Evolutionary conservation across 1,139 yeast genomes (phyloP).

Genomic region (Meyerozyma elateridarum): DNA sequence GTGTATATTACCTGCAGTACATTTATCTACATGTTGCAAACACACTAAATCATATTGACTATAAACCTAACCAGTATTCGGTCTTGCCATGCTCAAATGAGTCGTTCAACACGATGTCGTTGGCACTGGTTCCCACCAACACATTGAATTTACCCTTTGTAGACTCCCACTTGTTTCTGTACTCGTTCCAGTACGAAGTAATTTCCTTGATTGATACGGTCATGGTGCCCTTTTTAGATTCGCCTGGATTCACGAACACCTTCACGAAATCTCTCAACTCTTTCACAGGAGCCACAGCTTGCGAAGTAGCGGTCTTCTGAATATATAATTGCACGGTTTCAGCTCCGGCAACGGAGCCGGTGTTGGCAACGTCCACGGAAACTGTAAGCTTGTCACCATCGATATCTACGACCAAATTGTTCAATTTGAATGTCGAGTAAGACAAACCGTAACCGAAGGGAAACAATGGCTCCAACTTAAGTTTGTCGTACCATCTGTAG

Average conservation of each 20-base stretch:
- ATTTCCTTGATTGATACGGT: slow-evolving; percentile 44
- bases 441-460: slow-evolving; percentile 26
- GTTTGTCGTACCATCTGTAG: slow-evolving; percentile 23
- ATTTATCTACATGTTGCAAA: no score
- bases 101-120: slow-evolving; percentile 15
- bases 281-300: slow-evolving; percentile 47
- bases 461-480: slow-evolving; percentile 15
- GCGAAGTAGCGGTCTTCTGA: slow-evolving; percentile 30
- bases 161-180: slow-evolving; percentile 44
- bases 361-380: slow-evolving; percentile 37
- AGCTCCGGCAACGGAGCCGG: slow-evolving; percentile 38
- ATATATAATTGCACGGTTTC: slow-evolving; percentile 47
- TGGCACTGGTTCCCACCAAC: slow-evolving; percentile 39
- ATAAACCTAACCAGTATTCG: slow-evolving; percentile 15
- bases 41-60: not conserved
- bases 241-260: slow-evolving; percentile 39
- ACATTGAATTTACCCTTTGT: slow-evolving; percentile 48
- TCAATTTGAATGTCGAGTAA: slow-evolving; percentile 18
- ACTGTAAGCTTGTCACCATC: slow-evolving; percentile 12
- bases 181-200: slow-evolving; percentile 51
- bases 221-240: slow-evolving; percentile 31
- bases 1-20: no score
- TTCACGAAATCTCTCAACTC: slow-evolving; percentile 55
- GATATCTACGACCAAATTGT: slow-evolving; percentile 10
- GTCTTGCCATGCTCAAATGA: slow-evolving; percentile 11